These are phyloP conservation scores for Wickerhamomyces queroliae DNA, from an alignment of 805 yeast genomes.

Conservation along the genomic window DNA sequence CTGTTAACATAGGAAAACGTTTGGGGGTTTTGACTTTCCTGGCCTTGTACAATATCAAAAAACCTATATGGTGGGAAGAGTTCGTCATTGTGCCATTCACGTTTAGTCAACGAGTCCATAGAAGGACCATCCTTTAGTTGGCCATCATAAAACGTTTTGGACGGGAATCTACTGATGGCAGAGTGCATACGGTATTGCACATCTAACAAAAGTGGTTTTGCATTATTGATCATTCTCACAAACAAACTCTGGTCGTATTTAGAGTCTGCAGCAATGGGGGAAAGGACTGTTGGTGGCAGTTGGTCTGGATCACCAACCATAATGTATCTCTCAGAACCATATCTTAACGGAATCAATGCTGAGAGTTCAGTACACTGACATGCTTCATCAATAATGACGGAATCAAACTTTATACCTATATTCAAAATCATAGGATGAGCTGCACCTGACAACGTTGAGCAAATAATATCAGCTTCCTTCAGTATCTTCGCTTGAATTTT, in stretches of 20 bases:
- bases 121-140: constrained; percentile 70
- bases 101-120: constrained; percentile 50
- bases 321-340: constrained; percentile 84
- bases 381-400: constrained; percentile 94
- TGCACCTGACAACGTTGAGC: constrained; percentile 90
- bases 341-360: constrained; percentile 84
- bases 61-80: constrained; percentile 73
- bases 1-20: constrained; percentile 69
- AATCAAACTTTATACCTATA: constrained; percentile 73
- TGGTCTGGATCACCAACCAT: constrained; percentile 99
- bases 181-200: constrained; percentile 99
- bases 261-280: constrained; percentile 75
- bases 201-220: constrained; percentile 62
- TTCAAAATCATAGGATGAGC: constrained; percentile 83
- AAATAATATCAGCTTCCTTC: constrained; percentile 74
- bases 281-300: constrained; percentile 92
- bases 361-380: constrained; percentile 95
- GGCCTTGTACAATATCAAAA: constrained; percentile 59
- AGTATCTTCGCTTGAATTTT: constrained; percentile 69
- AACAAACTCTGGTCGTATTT: constrained; percentile 89
- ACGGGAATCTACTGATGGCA: constrained; percentile 80
- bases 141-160: constrained; percentile 72
- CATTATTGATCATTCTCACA: constrained; percentile 80
- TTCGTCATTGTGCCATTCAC: constrained; percentile 68
- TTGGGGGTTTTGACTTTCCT: constrained; percentile 56